Conservation (phyloP, 1,284 basidiomycete genomes). For the Apiotrichum veenhuisii region DNA sequence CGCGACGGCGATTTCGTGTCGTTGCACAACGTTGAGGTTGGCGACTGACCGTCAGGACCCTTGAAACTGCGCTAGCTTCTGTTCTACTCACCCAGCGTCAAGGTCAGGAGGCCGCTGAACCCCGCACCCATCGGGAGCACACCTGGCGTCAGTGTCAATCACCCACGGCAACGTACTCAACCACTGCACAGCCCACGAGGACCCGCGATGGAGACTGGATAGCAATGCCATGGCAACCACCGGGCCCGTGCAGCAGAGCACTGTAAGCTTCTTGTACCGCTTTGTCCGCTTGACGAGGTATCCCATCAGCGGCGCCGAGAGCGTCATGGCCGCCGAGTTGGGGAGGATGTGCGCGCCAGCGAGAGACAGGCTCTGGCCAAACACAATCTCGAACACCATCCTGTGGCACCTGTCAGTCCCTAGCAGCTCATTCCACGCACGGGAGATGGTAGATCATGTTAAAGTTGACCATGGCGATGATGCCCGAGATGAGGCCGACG, state of each 20-base stretch:
- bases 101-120: constrained; percentile 25
- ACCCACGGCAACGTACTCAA: constrained; percentile 3
- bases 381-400: constrained; percentile 32
- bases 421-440: constrained; percentile 1
- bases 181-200: constrained; percentile 23
- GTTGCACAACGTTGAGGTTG: constrained; percentile 27
- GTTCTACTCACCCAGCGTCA: constrained; percentile 22
- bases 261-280: constrained; percentile 28
- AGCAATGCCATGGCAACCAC: constrained; percentile 29
- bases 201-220: constrained; percentile 7
- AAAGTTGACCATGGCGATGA: constrained; percentile 34
- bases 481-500: constrained; percentile 26
- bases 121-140: constrained; percentile 32
- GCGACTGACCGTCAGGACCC: constrained; percentile 14
- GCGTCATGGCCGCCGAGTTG: constrained; percentile 27
- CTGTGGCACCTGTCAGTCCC: background rate
- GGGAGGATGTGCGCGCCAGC: constrained; percentile 31
- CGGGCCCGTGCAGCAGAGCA: constrained; percentile 24
- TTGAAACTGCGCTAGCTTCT: background rate
- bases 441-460: constrained; percentile 36
- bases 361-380: constrained; percentile 17
- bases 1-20: constrained; percentile 24
- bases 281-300: constrained; percentile 20
- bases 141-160: background rate
- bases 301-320: constrained; percentile 27